Base-by-base conservation (phyloP, 1,139 yeast species). In the Casaregolazyma suthepensis region DNA sequence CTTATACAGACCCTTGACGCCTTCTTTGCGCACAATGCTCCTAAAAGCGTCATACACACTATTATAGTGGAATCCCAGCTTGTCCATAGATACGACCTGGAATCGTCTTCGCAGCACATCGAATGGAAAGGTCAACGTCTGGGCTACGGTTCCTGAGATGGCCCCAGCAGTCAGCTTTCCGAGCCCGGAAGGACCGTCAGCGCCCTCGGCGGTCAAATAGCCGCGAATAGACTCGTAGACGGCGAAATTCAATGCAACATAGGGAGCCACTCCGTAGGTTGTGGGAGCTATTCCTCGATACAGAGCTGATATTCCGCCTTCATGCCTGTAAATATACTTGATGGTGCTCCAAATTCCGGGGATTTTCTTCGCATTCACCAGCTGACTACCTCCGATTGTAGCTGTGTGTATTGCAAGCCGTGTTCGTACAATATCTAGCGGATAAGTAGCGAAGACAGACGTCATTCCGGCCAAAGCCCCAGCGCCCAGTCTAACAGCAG, bases 251-350 rank as follows among this genome's bases (percentile, higher is more conserved):
- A 93, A 78, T 2, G 96, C 96, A 45, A 89, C 97, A 64, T 91
- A 93, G 0, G 99, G 98, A 0, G 96, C 97, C 13, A 93, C 97
- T 1, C 98, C 98, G 59, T 88, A 71, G 1, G 91, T 81, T 0
- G 99, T 91, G 5, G 98, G 97, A 56, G 85, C 75, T 9, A 91
- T 75, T 3, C 99, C 99, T 53, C 93, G 76, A 66, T 88, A 93
- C 18, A 91, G 74, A 0, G 93, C 96, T 4, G 69, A 58, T 5
- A 88, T 37, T 0, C 96, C 96, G 29, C 99, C 98, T 70, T 93
- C 99, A 17, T 77, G 78, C 13, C 64, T 63, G 68, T 85, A 87
- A 19, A 90, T 89, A 23, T 77, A 75, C 43, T 63, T 63, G 53
- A 87, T 69, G 1, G 90, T 78, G 26, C 75, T 72, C 69, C 78